Percentiles rank a stretch among this genome's conserved stretches.
These are phyloP conservation scores for Coprinopsis marcescibilis DNA, from an alignment of 768 basidiomycete genomes.

Conservation along the genomic window DNA sequence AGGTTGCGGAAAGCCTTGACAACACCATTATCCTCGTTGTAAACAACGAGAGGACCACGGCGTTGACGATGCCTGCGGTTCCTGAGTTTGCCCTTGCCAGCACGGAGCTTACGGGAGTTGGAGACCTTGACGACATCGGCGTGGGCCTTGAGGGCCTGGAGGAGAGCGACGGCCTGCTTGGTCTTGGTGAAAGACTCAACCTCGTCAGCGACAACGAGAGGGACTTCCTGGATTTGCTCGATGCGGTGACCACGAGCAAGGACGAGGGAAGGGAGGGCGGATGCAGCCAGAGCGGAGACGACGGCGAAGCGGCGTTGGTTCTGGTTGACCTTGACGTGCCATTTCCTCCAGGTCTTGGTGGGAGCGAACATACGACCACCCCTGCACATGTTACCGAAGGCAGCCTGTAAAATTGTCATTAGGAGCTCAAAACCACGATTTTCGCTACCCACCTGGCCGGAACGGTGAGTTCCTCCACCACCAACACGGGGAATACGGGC, in stretches of 20 bases:
- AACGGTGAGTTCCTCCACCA: conserved; percentile 97
- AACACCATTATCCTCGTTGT: conserved; percentile 95
- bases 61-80: conserved; percentile 96
- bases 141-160: conserved; percentile 88
- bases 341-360: conserved; percentile 98
- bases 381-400: conserved; percentile 99
- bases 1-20: conserved; percentile 98
- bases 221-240: conserved; percentile 94
- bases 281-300: conserved; percentile 96
- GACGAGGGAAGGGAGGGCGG: conserved; percentile 95
- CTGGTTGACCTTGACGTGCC: conserved; percentile 99
- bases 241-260: conserved; percentile 99
- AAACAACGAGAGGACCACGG: conserved; percentile 94
- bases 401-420: conserved; percentile 52
- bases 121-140: conserved; percentile 93
- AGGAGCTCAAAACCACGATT: neutral
- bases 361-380: conserved; percentile 99
- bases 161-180: conserved; percentile 90
- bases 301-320: conserved; percentile 98
- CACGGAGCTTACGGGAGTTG: conserved; percentile 93
- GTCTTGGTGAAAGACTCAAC: conserved; percentile 93
- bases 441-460: conserved; percentile 69
- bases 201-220: conserved; percentile 77
- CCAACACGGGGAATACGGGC: conserved; percentile 99
- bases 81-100: conserved; percentile 96